Base-by-base conservation (phyloP, 2,329 filamentous ascomycete genomes). In the Fusarium sterilihyphosum region DNA sequence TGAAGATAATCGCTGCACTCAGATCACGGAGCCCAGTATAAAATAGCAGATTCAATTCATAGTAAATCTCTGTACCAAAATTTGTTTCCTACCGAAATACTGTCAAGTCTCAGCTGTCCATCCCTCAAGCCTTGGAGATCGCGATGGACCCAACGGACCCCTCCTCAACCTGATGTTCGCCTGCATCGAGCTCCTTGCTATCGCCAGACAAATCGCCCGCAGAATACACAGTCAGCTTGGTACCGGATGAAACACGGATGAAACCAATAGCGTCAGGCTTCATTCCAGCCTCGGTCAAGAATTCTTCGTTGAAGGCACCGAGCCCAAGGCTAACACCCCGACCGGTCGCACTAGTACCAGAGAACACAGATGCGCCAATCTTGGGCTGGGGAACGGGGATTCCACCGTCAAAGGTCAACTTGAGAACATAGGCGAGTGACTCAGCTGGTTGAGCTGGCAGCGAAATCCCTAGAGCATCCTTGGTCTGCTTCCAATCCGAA, bases 311-410 rank as follows among this genome's bases (percentile, higher is more conserved):
- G 17, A 69, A 69, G 17, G 22, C 31, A 5, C 65, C 66, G 2
- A 54, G n/a, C 18, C 50, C 49, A 24, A 69, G 65, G 2, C 56
- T 49, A 3, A 69, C 66, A 2, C 66, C 65, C 2, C 17, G 59
- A 17, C 56, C 66, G 2, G 37, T 50, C 1, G 56, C 31, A n/a
- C 50, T 67, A 2, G 24, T 5, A 6, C 37, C 14, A 5, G 56
- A 56, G 20, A 54, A 69, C 4, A 69, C 47, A 4, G 66, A 38
- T 1, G 65, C 65, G 12, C 66, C 66, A 0, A 3, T 12, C n/a
- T 56, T 61, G 4, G 66, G 65, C 11, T 54, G 56, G 6, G 66
- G 49, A 2, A 69, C 65, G 1, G 66, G 66, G 9, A 69, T 69
- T 3, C 17, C 33, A 3, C 43, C 26, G 3, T 44, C 41, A 26